Evolutionary conservation across 2,329 filamentous ascomycete species (phyloP).

Genomic region (Coniella vitis): DNA sequence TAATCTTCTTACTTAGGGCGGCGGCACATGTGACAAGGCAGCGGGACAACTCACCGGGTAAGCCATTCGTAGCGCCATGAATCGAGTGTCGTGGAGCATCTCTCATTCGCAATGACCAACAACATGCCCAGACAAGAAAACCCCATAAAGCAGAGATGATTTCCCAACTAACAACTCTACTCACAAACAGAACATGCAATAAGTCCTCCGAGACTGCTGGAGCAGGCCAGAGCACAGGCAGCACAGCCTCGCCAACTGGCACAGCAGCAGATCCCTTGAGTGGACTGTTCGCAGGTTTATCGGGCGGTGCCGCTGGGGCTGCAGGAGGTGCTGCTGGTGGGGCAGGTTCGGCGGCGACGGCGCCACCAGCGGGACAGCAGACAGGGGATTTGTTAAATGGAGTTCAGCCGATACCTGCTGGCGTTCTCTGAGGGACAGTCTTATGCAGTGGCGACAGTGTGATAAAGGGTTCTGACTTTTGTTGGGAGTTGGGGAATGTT

Average conservation of each 20-base stretch:
- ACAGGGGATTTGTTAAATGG: neutral
- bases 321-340: neutral
- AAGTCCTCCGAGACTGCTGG: neutral
- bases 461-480: too few relatives aligned
- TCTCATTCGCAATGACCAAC: too few relatives aligned
- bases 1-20: neutral
- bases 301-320: too few relatives aligned
- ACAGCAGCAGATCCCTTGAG: neutral
- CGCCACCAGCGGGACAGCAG: neutral
- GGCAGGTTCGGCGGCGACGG: neutral
- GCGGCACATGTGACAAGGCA: neutral
- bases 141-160: too few relatives aligned
- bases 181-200: neutral
- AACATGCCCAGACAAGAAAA: too few relatives aligned
- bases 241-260: neutral
- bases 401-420: neutral
- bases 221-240: neutral
- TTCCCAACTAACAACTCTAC: neutral
- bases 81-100: too few relatives aligned
- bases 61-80: too few relatives aligned
- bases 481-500: too few relatives aligned
- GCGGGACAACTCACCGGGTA: neutral
- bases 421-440: neutral
- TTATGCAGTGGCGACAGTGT: too few relatives aligned
- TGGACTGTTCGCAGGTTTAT: neutral